phyloP scores from a whole-genome alignment of 305 asterid species.

The Euphrasia arctica region DNA sequence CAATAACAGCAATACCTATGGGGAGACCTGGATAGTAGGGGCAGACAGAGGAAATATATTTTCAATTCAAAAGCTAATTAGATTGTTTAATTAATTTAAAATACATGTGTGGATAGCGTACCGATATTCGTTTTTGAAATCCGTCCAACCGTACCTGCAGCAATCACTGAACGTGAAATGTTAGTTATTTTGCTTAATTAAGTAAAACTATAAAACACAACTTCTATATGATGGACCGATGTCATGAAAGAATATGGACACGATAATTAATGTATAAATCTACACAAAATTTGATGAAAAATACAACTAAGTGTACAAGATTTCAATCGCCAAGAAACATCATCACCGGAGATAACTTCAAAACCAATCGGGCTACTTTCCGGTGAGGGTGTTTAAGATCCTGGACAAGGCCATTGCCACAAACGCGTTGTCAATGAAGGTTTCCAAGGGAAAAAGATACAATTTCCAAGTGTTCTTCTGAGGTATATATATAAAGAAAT shows the following conservation, averaged over 20 bases:
- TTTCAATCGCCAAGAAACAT: conserved; percentile 31
- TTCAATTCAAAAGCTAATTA: conserved; percentile 19
- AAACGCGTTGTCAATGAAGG: too few species aligned
- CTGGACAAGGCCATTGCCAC: too few species aligned
- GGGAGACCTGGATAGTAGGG: conserved; percentile 42
- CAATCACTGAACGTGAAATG: conserved; percentile 18
- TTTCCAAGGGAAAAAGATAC: too few species aligned
- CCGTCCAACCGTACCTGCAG: conserved; percentile 34
- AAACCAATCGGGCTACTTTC: too few species aligned
- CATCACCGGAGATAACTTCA: conserved; percentile 45
- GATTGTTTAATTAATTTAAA: background rate
- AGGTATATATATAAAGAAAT: too few species aligned
- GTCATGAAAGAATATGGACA: too few species aligned
- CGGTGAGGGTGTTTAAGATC: too few species aligned
- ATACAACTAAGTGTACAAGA: too few species aligned
- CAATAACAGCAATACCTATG: conserved; percentile 67
- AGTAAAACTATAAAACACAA: too few species aligned
- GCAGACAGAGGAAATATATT: conserved; percentile 19
- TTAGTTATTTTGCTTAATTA: conserved; percentile 2
- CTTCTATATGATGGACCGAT: too few species aligned
- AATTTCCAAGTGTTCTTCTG: too few species aligned
- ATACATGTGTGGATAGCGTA: conserved; percentile 20
- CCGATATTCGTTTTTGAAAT: conserved; percentile 29
- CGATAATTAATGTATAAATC: conserved; percentile 28
- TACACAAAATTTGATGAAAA: conserved; percentile 21